phyloP scores from a whole-genome alignment of 495 filamentous ascomycete genomes.

The Tetracladium setigerum region DNA sequence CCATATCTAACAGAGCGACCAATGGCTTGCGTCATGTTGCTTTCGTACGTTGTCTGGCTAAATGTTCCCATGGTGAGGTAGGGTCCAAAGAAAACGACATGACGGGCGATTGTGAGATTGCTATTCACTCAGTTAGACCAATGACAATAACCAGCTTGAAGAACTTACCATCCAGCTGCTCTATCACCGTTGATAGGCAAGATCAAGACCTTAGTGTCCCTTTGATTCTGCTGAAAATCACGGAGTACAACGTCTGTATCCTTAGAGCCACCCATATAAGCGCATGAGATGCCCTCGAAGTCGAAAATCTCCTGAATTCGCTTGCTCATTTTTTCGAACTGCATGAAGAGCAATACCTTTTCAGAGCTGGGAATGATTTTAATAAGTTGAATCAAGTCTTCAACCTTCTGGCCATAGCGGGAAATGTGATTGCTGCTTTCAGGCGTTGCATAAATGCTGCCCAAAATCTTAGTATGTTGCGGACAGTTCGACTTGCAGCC shows the following conservation, averaged over 20 bases:
- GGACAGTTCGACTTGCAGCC: slow-evolving; percentile 21
- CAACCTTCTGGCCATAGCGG: slow-evolving; percentile 38
- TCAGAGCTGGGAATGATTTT: slow-evolving; percentile 34
- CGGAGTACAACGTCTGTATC: not conserved
- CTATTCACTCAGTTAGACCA: slow-evolving; percentile 29
- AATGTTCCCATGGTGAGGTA: slow-evolving; percentile 31
- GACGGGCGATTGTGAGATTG: slow-evolving; percentile 70
- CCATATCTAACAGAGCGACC: slow-evolving; percentile 61
- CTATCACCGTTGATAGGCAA: slow-evolving; percentile 55
- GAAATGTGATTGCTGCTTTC: not conserved
- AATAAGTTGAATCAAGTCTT: slow-evolving; percentile 38
- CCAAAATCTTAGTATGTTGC: slow-evolving; percentile 20
- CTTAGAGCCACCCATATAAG: slow-evolving; percentile 16
- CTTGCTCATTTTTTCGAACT: slow-evolving; percentile 36
- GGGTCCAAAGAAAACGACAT: slow-evolving; percentile 68
- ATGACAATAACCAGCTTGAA: not conserved
- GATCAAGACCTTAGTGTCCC: slow-evolving; percentile 46
- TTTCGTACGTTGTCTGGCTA: slow-evolving; percentile 50
- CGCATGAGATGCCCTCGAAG: slow-evolving; percentile 15
- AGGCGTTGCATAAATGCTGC: slow-evolving; percentile 18
- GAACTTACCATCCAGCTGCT: slow-evolving; percentile 60
- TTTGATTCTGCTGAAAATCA: slow-evolving; percentile 24
- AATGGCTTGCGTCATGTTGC: slow-evolving; percentile 60
- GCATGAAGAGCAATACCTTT: slow-evolving; percentile 45
- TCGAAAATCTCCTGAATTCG: slow-evolving; percentile 23